A percentile compares a stretch with the other conserved stretches of the same genome.
Evolutionary conservation across 1,139 yeast species (phyloP).

Genomic region (Pichia sp.): DNA sequence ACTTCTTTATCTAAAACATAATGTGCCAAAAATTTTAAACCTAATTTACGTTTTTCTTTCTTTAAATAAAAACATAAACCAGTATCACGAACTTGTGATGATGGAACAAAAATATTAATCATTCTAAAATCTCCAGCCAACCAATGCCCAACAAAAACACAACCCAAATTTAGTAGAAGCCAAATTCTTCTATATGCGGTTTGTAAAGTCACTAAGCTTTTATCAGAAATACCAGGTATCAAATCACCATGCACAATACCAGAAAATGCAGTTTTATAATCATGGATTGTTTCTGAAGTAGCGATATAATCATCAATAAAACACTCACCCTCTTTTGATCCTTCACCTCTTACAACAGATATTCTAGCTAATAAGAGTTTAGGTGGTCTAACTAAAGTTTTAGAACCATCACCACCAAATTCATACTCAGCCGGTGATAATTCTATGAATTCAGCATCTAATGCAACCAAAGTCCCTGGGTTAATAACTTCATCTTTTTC

Average conservation of each 20-base stretch:
- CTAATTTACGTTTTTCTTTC: conserved; percentile 65
- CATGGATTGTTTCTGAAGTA: conserved; percentile 65
- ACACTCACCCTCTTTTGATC: conserved; percentile 62
- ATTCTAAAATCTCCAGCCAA: conserved; percentile 86
- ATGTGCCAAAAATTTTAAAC: conserved; percentile 87
- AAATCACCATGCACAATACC: conserved; percentile 93
- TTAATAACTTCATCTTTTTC: conserved; percentile 64
- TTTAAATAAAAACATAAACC: conserved; percentile 70
- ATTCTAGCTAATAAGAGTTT: conserved; percentile 79
- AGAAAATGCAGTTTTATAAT: conserved; percentile 83
- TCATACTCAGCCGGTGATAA: conserved; percentile 77
- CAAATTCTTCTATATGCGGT: conserved; percentile 85
- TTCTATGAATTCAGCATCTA: conserved; percentile 95
- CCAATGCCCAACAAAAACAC: conserved; percentile 94
- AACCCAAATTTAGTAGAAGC: conserved; percentile 82
- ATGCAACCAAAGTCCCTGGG: conserved; percentile 76
- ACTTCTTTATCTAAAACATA: conserved; percentile 67
- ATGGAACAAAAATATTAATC: conserved; percentile 85
- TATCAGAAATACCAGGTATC: conserved; percentile 60
- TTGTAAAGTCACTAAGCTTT: conserved; percentile 71
- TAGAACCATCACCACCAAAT: conserved; percentile 60
- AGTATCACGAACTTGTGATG: conserved; percentile 81
- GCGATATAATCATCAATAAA: conserved; percentile 92
- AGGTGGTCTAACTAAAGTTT: conserved; percentile 66
- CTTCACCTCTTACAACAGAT: conserved; percentile 78